Evolutionary conservation across 164 flowering plant genomes (phyloP), one percentile per base, ranked within the genome.

Genomic region (Aristolochia contorta): DNA sequence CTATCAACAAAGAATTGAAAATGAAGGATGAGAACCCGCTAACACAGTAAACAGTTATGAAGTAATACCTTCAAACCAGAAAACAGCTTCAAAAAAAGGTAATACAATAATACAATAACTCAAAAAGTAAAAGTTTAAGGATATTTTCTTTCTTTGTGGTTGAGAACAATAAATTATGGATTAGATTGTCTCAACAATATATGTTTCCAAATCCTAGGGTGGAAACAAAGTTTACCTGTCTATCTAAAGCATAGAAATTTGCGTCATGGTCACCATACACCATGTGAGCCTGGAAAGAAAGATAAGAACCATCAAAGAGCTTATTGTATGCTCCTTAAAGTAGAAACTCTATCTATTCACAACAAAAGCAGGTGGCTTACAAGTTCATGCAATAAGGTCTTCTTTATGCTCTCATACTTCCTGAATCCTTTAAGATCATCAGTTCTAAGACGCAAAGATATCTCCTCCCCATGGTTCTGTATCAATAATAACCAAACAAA

Each of bases 391-490:
- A 93, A 59, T 59, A 93, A 84, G 60, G 99, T 93, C 69, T 80
- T 86, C 74, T 93, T 93, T 47, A 93, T 86, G 65, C 87, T 85
- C 65, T 84, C 86, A 60, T 93, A 90, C 72, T 93, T 93, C 77
- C 99, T 81, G 74, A 93, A 93, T 59, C 99, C 99, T 72, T 84
- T 90, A 43, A 90, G 85, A 64, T 93, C 96, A 80, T 93, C 99
- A 41, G 97, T 93, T 53, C 99, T 91, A 67, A 90, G 89, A 47
- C 99, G 96, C 75, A 93, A 73, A 56, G 99, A 93, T 67, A 90
- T 90, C 78, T 93, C 99, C 72, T 93, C 97, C 46, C 99, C 97
- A 15, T 80, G 91, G 74, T 93, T 90, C 99, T 93, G 75, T 54
- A 74, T 12, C 30, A 69, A 12, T 16, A 20, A 59, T 45, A 56